phyloP scores from a whole-genome alignment of 257 asterid species.

The Solanum medicagineum region DNA sequence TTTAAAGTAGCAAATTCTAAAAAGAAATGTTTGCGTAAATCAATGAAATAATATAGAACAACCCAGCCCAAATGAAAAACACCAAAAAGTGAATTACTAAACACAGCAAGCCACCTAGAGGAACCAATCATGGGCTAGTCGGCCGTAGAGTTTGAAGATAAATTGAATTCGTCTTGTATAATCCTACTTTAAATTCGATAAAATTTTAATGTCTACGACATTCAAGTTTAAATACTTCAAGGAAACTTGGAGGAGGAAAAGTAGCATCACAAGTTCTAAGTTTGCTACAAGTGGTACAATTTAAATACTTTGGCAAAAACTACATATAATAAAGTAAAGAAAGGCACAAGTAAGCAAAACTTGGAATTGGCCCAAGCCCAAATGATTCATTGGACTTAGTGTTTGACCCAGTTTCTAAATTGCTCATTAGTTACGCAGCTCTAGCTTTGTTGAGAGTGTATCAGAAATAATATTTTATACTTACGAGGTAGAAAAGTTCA shows the following conservation, averaged over 20 bases:
- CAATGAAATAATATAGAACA: too few relatives aligned
- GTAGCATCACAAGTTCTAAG: neutral
- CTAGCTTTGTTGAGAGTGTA: neutral
- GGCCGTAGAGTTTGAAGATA: neutral
- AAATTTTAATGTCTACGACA: neutral
- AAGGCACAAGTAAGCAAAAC: too few relatives aligned
- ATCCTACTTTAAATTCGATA: neutral
- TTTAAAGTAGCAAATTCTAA: too few relatives aligned
- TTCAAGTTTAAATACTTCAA: too few relatives aligned
- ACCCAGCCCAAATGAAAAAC: too few relatives aligned
- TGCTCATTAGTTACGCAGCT: neutral
- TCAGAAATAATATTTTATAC: too few relatives aligned
- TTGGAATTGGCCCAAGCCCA: neutral
- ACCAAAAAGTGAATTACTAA: too few relatives aligned
- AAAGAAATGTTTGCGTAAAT: too few relatives aligned
- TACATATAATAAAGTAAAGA: neutral
- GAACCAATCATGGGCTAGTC: too few relatives aligned
- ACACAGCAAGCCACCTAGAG: too few relatives aligned
- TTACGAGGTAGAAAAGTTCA: too few relatives aligned
- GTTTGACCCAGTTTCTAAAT: neutral
- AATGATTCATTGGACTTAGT: neutral
- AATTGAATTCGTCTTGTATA: neutral
- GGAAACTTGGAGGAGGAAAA: neutral
- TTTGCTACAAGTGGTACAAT: neutral
- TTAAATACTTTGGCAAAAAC: neutral